Evolutionary conservation across 2,329 filamentous ascomycete species (phyloP).

Genomic region (Venturia oleaginea): DNA sequence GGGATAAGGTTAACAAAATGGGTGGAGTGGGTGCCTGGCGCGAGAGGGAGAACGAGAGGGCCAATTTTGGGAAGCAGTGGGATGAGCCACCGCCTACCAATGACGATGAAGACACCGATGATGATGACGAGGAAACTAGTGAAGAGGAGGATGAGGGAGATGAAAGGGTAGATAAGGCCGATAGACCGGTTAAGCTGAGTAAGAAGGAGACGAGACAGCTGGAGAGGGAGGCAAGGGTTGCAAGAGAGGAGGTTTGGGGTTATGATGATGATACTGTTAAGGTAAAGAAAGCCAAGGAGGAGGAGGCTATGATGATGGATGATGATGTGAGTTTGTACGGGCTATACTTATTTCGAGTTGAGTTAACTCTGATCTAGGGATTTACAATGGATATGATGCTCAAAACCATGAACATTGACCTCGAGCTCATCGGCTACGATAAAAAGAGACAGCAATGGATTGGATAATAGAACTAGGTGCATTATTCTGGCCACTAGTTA

Average conservation of each 20-base stretch:
- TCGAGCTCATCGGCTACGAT: conserved; percentile 55
- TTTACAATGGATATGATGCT: conserved; percentile 67
- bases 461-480: conserved; percentile 24
- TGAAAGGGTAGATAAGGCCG: conserved; percentile 20
- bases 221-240: conserved; percentile 20
- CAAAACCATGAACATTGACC: conserved; percentile 53
- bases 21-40: conserved; percentile 15
- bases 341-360: conserved; percentile 6
- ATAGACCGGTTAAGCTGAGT: conserved; percentile 19
- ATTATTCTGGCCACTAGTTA: neutral
- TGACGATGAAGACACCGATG: conserved; percentile 21
- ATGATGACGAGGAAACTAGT: conserved; percentile 16
- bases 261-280: conserved; percentile 25
- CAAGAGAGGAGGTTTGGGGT: conserved; percentile 36
- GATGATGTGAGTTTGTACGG: conserved; percentile 29
- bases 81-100: conserved; percentile 18
- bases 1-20: conserved; percentile 15
- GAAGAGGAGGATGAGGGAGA: conserved; percentile 18
- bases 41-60: conserved; percentile 13
- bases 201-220: conserved; percentile 15
- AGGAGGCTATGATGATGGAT: conserved; percentile 26
- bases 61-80: conserved; percentile 7
- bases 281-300: conserved; percentile 23
- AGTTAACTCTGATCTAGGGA: conserved; percentile 31
- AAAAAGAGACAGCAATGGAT: conserved; percentile 48